Base-by-base conservation (phyloP, 495 filamentous ascomycete genomes). In the Durotheca rogersii region DNA sequence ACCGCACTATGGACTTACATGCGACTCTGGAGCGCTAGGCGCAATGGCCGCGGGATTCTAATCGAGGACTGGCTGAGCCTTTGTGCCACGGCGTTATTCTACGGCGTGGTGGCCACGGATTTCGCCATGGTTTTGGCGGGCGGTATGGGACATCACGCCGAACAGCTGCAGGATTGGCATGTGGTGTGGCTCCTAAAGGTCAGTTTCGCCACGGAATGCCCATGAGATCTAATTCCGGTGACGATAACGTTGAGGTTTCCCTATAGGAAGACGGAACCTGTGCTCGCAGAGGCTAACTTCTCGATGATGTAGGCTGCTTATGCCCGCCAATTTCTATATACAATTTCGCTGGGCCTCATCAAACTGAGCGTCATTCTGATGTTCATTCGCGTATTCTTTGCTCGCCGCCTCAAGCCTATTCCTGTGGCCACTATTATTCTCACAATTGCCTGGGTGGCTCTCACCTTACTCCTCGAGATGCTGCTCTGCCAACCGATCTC, bases 281-380 rank as follows among this genome's bases (percentile, higher is more conserved):
- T 33, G 31, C 36, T 56, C 23, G 45, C 29, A 4, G 10, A 32
- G 16, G 20, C 17, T 12, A 10, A 41, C 14, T 14, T 5, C 9
- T 40, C 3, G 1, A 17, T 36, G 10, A n/a, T 11, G 1, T 15
- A 60, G 57, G 33, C 51, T 23, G 19, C 54, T n/a, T 60, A 41
- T 35, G 52, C 47, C 32, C 44, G 47, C 19, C 51, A 60, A 18
- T 47, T 60, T 19, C 11, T 60, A 21, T 60, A 51, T 20, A 39
- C 21, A 20, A 34, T 41, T 23, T 51, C 57, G 0, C 20, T 60
- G 4, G 52, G 57, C n/a, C 29, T 60, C n/a, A 41, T 56, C 29
- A 60, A 60, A 34, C 42, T 60, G 16, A 60, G 57, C 32, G 42
- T 51, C 33, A 47, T 60, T 20, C 38, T 60, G 6, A 56, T 56